phyloP scores from a whole-genome alignment of 306 rosid genomes.

The Cicer pinnatifidum region DNA sequence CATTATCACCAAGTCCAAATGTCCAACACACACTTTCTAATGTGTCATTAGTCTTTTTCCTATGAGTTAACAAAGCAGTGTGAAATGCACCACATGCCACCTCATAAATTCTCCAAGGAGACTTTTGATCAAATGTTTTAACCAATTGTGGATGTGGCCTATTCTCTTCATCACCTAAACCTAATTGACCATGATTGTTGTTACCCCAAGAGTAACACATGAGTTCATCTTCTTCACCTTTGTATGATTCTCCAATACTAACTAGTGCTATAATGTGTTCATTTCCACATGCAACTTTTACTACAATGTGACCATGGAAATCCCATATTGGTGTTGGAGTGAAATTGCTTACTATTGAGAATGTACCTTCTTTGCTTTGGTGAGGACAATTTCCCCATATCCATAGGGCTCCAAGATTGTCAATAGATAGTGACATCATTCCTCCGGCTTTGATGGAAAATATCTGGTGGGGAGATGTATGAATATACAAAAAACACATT shows the following conservation, averaged over 20 bases:
- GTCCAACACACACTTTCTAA: constrained; percentile 79
- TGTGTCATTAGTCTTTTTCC: constrained; percentile 55
- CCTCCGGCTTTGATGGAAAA: constrained; percentile 85
- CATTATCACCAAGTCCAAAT: constrained; percentile 87
- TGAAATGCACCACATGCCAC: constrained; percentile 91
- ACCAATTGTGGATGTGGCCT: constrained; percentile 63
- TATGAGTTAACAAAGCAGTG: constrained; percentile 81
- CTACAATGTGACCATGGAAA: constrained; percentile 71
- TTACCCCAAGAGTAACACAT: constrained; percentile 88
- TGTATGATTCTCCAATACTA: constrained; percentile 60
- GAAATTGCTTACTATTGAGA: constrained; percentile 61
- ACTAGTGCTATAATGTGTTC: constrained; percentile 80
- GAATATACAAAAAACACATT: constrained; percentile 14
- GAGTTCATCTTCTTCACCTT: constrained; percentile 55
- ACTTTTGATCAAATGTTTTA: constrained; percentile 56
- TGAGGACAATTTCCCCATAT: constrained; percentile 88
- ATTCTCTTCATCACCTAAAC: constrained; percentile 70
- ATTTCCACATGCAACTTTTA: constrained; percentile 90
- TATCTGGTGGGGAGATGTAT: constrained; percentile 48
- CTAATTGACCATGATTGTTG: constrained; percentile 84
- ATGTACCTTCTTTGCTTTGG: constrained; percentile 54
- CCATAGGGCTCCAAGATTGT: constrained; percentile 73
- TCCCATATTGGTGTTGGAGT: constrained; percentile 74
- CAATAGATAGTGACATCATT: constrained; percentile 83
- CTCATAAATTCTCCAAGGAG: constrained; percentile 63